A percentile compares a stretch with the other conserved stretches of the same genome.
Evolutionary conservation across 305 asterid species (phyloP).

Genomic region (Fraxinus latifolia): DNA sequence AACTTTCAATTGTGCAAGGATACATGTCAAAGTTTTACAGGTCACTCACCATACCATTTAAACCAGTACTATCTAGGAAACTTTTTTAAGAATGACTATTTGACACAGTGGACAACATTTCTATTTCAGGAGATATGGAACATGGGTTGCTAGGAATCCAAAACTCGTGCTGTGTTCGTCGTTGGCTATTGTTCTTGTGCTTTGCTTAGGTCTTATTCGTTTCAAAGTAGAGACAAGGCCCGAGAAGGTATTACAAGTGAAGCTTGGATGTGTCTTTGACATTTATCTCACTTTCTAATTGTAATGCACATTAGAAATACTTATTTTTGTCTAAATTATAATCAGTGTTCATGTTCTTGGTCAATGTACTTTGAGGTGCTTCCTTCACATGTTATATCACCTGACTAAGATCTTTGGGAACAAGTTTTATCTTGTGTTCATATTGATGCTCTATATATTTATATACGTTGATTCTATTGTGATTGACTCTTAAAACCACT

Average conservation of each 20-base stretch:
- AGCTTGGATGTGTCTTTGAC: neutral
- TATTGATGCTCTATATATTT: neutral
- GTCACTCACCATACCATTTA: constrained; percentile 35
- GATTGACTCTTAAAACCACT: constrained; percentile 1
- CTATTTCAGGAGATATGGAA: constrained; percentile 85
- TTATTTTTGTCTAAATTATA: neutral
- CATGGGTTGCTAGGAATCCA: constrained; percentile 99
- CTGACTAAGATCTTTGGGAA: neutral
- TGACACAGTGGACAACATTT: constrained; percentile 31
- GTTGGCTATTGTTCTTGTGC: constrained; percentile 60
- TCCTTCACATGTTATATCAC: neutral
- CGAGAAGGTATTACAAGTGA: constrained; percentile 63
- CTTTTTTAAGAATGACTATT: constrained; percentile 15
- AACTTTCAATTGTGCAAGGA: constrained; percentile 94
- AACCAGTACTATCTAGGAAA: neutral
- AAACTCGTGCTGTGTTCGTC: constrained; percentile 77
- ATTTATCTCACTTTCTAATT: neutral
- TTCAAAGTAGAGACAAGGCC: constrained; percentile 97
- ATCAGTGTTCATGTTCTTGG: neutral
- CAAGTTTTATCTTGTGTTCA: neutral
- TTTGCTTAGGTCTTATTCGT: constrained; percentile 88
- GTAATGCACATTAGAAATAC: neutral
- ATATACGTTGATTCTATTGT: neutral
- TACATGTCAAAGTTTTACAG: constrained; percentile 92
- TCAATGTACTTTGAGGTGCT: neutral